Conservation (phyloP, 129 eudicot species). For the Tagetes patula region DNA sequence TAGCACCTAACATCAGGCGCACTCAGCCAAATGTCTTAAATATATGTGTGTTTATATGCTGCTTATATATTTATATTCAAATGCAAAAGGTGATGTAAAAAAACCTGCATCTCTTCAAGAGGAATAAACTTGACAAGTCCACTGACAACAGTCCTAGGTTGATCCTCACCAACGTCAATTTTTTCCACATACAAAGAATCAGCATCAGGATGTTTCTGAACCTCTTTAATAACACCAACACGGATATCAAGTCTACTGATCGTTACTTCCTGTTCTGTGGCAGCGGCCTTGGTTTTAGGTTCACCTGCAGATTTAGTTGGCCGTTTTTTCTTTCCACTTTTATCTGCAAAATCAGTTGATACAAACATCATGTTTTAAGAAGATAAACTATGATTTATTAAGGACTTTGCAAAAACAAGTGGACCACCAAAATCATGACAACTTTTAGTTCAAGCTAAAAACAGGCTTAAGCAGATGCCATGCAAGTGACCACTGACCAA, state of each 20-base stretch:
- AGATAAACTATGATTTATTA: too few species aligned
- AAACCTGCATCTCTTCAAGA: conserved; percentile 87
- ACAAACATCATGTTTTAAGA: too few species aligned
- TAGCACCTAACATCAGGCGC: too few species aligned
- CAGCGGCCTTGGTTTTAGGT: conserved; percentile 50
- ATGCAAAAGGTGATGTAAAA: neutral
- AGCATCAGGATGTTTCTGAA: conserved; percentile 92
- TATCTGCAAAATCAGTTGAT: neutral
- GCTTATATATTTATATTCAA: neutral
- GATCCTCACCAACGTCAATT: conserved; percentile 91
- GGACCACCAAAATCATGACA: too few species aligned
- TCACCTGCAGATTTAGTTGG: conserved; percentile 47
- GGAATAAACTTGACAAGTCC: conserved; percentile 89
- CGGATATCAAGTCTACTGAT: conserved; percentile 88
- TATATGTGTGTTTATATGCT: too few species aligned
- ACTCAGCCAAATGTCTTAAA: neutral
- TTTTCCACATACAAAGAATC: conserved; percentile 91
- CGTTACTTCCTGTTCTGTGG: conserved; percentile 56
- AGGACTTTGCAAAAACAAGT: too few species aligned
- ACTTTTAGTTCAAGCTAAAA: too few species aligned
- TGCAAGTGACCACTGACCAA: too few species aligned
- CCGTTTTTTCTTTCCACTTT: conserved; percentile 12
- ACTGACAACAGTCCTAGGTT: conserved; percentile 91
- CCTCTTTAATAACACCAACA: conserved; percentile 80
- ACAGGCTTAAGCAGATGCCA: too few species aligned